Conservation (phyloP, 768 basidiomycete species). For the Floccularia luteovirens region DNA sequence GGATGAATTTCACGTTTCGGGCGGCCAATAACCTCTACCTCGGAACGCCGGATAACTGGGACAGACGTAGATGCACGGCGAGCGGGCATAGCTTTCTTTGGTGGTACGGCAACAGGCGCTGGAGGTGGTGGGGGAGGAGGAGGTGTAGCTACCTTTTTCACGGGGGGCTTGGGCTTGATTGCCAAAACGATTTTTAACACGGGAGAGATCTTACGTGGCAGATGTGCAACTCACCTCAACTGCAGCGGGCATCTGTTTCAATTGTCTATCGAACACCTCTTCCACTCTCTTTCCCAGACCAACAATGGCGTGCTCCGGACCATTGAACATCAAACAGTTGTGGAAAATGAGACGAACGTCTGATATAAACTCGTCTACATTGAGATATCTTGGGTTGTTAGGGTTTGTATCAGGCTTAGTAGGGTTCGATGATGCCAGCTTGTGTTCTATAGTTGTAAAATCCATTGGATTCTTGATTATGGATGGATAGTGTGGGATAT, state of each 20-base stretch:
- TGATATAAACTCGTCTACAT: slow-evolving; percentile 70
- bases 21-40: slow-evolving; percentile 54
- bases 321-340: slow-evolving; percentile 91
- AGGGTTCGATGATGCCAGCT: slow-evolving; percentile 75
- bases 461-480: slow-evolving; percentile 95
- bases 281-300: slow-evolving; percentile 78
- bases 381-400: slow-evolving; percentile 69
- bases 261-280: slow-evolving; percentile 80
- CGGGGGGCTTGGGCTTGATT: slow-evolving; percentile 29
- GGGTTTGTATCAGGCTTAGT: slow-evolving; percentile 65
- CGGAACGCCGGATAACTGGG: slow-evolving; percentile 78
- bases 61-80: slow-evolving; percentile 77
- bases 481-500: slow-evolving; percentile 80
- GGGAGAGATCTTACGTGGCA: too few species aligned
- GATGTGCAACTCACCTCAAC: slow-evolving; percentile 64
- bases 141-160: slow-evolving; percentile 44
- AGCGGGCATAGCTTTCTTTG: slow-evolving; percentile 37
- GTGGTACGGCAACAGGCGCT: slow-evolving; percentile 27
- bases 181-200: too few species aligned
- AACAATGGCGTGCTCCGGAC: slow-evolving; percentile 76
- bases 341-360: slow-evolving; percentile 87
- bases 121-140: slow-evolving; percentile 33
- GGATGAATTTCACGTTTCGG: slow-evolving; percentile 98
- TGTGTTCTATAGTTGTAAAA: slow-evolving; percentile 85
- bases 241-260: slow-evolving; percentile 74